Evolutionary conservation across 202 grass and related monocot genomes (phyloP), one percentile per base, ranked within the genome.

Genomic region (Zizania palustris): DNA sequence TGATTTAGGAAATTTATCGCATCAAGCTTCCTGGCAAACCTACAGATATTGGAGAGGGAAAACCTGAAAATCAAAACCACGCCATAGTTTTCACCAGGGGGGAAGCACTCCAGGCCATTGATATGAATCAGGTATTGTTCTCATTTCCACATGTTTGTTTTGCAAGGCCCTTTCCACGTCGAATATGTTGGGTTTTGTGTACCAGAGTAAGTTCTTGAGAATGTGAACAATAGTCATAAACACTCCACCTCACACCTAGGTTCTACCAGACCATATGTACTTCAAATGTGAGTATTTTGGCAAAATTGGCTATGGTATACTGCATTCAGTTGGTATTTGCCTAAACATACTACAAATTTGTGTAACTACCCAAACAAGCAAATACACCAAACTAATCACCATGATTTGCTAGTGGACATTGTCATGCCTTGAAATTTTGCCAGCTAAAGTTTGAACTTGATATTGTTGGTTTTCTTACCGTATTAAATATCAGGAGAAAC

Each of bases 11-110:
- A 96, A 95, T 99, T 85, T 99, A 99, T 59, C 92, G 92, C 73
- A 96, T 99, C 75, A 99, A 90, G 78, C 96, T 99, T 72, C 96
- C 96, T 2, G 92, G 92, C 34, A 93, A 59, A 74, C 92, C 96
- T n/a, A 99, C 80, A 77, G 85, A 79, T 43, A 80, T 99, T 74
- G 96, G 96, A 76, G 96, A 99, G 82, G 96, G 92, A 62, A 96
- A 99, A 91, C 96, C 96, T 86, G 96, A 99, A 93, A 99, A 99
- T 65, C 96, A 99, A 75, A 99, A 99, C 83, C 96, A 99, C 88
- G 92, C 96, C 45, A 99, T 99, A 82, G 87, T 99, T 73, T 99
- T 99, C 68, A 99, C 92, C 11, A 86, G 96, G 65, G 96, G 96
- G 43, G 96, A 99, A 88, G 96, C 96, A 80, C 96, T 99, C 67